Conservation (phyloP, 768 basidiomycete genomes). For the Mycena metata region DNA sequence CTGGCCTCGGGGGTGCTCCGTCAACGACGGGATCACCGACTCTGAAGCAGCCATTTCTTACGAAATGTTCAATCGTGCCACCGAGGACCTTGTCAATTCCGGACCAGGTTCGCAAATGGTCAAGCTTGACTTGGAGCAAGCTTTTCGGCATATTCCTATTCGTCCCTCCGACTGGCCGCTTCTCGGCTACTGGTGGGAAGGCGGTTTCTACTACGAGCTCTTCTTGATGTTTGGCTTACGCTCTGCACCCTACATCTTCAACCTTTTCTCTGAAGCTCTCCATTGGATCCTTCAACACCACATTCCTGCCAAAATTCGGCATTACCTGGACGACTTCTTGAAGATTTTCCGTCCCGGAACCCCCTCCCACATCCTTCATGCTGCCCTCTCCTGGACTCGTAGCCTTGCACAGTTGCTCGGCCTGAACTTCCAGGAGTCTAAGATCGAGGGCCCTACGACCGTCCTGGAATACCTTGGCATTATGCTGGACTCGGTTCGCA, state of each 20-base stretch:
- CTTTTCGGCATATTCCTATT: conserved; percentile 54
- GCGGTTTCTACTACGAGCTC: conserved; percentile 44
- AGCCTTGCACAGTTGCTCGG: conserved; percentile 44
- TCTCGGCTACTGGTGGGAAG: conserved; percentile 49
- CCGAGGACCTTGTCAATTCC: conserved; percentile 39
- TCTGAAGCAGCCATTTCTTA: conserved; percentile 45
- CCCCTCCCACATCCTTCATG: neutral
- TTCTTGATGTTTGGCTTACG: conserved; percentile 50
- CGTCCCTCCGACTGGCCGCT: conserved; percentile 47
- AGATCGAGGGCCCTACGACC: conserved; percentile 43
- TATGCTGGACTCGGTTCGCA: conserved; percentile 29
- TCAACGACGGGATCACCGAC: conserved; percentile 49
- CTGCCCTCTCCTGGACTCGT: conserved; percentile 46
- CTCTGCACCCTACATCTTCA: conserved; percentile 45
- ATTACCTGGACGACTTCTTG: conserved; percentile 55
- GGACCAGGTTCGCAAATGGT: conserved; percentile 47
- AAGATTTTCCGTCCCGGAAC: conserved; percentile 37
- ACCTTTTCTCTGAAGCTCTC: too few species aligned
- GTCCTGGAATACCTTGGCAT: conserved; percentile 45
- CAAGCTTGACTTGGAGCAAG: conserved; percentile 53
- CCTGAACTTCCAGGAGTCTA: conserved; percentile 46
- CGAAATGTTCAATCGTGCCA: conserved; percentile 43
- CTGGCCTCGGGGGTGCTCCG: conserved; percentile 41
- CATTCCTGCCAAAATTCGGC: conserved; percentile 46
- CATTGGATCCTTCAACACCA: conserved; percentile 52